Percentiles rank a stretch among this genome's conserved stretches.
Conservation (phyloP, 2,329 filamentous ascomycete genomes). For the Colletotrichum chlorophyti region DNA sequence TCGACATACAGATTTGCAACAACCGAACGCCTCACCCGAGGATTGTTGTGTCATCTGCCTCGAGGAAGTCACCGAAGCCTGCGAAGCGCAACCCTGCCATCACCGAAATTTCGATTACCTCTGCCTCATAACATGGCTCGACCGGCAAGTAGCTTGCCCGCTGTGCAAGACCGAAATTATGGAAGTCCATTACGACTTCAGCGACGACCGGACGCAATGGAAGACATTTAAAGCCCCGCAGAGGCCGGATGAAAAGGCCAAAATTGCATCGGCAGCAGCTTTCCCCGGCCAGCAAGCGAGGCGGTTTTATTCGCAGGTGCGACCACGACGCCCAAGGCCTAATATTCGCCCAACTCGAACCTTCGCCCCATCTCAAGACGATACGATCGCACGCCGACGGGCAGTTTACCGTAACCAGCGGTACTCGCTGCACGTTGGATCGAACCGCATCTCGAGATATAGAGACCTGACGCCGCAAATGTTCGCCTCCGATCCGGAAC, state of each 20-base stretch:
- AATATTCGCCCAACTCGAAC: constrained; percentile 32
- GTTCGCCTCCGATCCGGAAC: constrained; percentile 68
- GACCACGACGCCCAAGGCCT: constrained; percentile 19
- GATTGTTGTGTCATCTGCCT: constrained; percentile 86
- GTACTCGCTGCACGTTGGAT: constrained; percentile 83
- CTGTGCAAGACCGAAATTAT: constrained; percentile 70
- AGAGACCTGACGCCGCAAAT: constrained; percentile 72
- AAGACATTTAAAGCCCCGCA: constrained; percentile 58
- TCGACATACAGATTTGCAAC: constrained; percentile 23
- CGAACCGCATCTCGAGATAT: constrained; percentile 80
- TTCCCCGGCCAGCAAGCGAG: neutral
- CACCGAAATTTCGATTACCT: constrained; percentile 86
- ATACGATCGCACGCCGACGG: constrained; percentile 64
- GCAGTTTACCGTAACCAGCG: constrained; percentile 75
- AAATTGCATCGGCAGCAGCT: neutral
- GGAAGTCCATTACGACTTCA: constrained; percentile 66
- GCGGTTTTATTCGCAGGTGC: constrained; percentile 5
- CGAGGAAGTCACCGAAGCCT: constrained; percentile 74
- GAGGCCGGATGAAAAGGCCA: constrained; percentile 1
- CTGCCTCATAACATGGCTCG: constrained; percentile 83
- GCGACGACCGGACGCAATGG: constrained; percentile 47
- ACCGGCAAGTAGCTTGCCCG: constrained; percentile 76
- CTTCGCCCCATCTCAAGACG: constrained; percentile 31
- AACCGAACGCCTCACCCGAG: constrained; percentile 22
- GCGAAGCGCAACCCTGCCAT: constrained; percentile 76